Conservation (phyloP, 371 early-diverging fungal species). For the Entomophthora muscae region DNA sequence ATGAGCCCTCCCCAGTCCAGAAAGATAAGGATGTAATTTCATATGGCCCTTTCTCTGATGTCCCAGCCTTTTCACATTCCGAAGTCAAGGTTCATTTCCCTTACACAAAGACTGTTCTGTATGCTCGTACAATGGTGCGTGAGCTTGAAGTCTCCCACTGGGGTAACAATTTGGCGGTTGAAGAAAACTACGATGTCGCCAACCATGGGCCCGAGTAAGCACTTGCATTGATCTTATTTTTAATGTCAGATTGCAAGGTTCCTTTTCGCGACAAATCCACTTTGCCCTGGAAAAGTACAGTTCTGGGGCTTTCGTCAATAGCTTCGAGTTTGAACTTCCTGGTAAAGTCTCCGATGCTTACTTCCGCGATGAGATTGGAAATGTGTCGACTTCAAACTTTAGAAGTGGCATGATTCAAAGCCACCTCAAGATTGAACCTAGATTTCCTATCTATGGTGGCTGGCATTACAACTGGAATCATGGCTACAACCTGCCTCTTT, state of each 20-base stretch:
- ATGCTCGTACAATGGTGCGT: constrained; percentile 37
- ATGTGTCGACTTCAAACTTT: constrained; percentile 83
- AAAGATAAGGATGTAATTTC: constrained; percentile 35
- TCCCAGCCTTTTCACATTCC: constrained; percentile 16
- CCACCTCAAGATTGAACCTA: constrained; percentile 55
- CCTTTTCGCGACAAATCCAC: constrained; percentile 1
- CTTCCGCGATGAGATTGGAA: constrained; percentile 87
- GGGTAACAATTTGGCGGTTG: constrained; percentile 61
- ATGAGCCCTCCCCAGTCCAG: constrained; percentile 14
- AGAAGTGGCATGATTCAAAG: constrained; percentile 21
- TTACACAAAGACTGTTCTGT: constrained; percentile 37
- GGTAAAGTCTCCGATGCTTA: constrained; percentile 51
- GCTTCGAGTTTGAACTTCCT: constrained; percentile 26
- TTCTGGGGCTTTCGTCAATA: not conserved
- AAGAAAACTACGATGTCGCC: constrained; percentile 64
- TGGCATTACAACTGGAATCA: constrained; percentile 90
- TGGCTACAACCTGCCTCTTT: constrained; percentile 65
- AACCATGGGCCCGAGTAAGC: constrained; percentile 66
- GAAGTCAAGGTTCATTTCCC: constrained; percentile 50
- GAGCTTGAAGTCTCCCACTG: constrained; percentile 76
- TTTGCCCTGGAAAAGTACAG: not conserved
- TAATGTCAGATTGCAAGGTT: not conserved
- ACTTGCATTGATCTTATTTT: constrained; percentile 1
- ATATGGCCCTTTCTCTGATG: constrained; percentile 57
- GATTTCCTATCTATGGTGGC: constrained; percentile 88